A percentile compares a stretch with the other conserved stretches of the same genome.
Evolutionary conservation across 495 filamentous ascomycete genomes (phyloP).

Genomic region (Penicillium egyptiacum): DNA sequence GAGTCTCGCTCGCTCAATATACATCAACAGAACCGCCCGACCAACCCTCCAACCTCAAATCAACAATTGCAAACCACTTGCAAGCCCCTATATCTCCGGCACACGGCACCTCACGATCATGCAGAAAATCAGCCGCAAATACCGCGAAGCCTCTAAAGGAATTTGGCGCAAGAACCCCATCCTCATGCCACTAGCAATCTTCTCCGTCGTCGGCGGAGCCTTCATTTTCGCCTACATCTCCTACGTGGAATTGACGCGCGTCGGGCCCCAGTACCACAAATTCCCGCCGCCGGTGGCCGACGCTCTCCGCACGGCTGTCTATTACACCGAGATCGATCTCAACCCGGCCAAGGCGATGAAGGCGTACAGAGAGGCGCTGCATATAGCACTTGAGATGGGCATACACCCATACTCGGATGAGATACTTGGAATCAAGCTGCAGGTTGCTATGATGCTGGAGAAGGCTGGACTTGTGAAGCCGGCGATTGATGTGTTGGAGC

Average conservation of each 20-base stretch:
- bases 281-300: constrained; percentile 80
- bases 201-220: constrained; percentile 46
- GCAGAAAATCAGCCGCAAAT: constrained; percentile 34
- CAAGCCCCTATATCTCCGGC: constrained; percentile 15
- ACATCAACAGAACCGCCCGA: constrained; percentile 18
- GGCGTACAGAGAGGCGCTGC: constrained; percentile 76
- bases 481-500: constrained; percentile 71
- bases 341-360: constrained; percentile 73
- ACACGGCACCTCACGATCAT: constrained; percentile 24
- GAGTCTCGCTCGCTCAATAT: constrained; percentile 26
- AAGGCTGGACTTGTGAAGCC: constrained; percentile 63
- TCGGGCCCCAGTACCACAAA: constrained; percentile 63
- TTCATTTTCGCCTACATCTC: constrained; percentile 41
- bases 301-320: constrained; percentile 79
- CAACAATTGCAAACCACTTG: constrained; percentile 12
- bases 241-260: constrained; percentile 66
- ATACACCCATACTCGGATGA: constrained; percentile 90
- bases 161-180: constrained; percentile 52
- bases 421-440: constrained; percentile 82
- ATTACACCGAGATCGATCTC: constrained; percentile 72
- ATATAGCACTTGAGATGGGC: constrained; percentile 63
- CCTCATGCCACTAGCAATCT: constrained; percentile 47
- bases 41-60: constrained; percentile 19
- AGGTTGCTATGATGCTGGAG: constrained; percentile 75
- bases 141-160: constrained; percentile 41